Base-by-base conservation (phyloP, 2,329 filamentous ascomycete species). In the Coleophoma crateriformis region DNA sequence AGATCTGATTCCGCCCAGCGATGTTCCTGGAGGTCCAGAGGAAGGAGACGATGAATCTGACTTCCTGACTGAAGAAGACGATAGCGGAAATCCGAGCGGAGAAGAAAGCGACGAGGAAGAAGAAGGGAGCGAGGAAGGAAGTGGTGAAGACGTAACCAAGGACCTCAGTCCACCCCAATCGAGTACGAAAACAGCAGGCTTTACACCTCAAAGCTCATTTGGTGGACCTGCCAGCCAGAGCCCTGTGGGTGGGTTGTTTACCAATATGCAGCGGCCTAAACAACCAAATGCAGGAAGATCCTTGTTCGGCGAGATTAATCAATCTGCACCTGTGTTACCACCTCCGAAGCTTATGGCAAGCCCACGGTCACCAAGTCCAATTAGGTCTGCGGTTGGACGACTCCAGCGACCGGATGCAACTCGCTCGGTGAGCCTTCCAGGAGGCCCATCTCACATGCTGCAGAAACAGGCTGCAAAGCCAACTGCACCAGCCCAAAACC, bases 281-380 rank as follows among this genome's bases (percentile, higher is more conserved):
- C 72, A 73, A 45, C 70, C 75, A 44, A 67, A 62, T 40, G 65
- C 66, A 52, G 59, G 49, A 43, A 62, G 57, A 46, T 53, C 69
- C 14, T 64, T 82, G 5, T 84, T 84, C 64, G 80, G 78, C 8
- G 77, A 82, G 50, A 62, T 81, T 37, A 67, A 67, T 37, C 74
- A 71, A 38, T 73, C 71, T 15, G 78, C 79, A 0, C 54, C 76
- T 20, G 78, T 87, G 49, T 70, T 79, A 10, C 79, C 77, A 42
- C 65, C 68, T 33, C 71, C 78, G 20, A 73, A 66, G 33, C 71
- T 69, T 17, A 65, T 64, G 49, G 70, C 73, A n/a, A 84, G 79
- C 55, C 84, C 86, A 43, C 80, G 85, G 34, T 89, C 87, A 10
- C 86, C 87, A 1, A 90, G 87, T 55, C 87, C 87, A 1, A 69